Evolutionary conservation across 140 eudicot genomes (phyloP).

Genomic region (Bidens hawaiensis): DNA sequence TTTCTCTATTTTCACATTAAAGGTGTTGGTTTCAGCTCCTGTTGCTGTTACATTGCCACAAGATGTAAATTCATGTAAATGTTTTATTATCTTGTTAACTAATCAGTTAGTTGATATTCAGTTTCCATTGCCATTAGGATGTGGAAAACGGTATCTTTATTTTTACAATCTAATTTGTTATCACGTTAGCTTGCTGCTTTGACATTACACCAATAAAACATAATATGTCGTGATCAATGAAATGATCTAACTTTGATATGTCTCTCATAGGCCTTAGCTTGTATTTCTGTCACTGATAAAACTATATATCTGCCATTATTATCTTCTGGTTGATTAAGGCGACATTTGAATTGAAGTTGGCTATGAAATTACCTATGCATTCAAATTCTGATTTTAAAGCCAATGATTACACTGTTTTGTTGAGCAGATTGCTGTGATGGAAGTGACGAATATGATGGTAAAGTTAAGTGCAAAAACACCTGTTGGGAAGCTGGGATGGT

Average conservation of each 20-base stretch:
- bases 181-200: background rate
- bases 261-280: background rate
- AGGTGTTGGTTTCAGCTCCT: constrained; percentile 5
- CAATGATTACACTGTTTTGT: background rate
- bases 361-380: background rate
- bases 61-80: constrained; percentile 2
- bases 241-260: background rate
- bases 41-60: constrained; percentile 5
- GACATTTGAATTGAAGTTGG: background rate
- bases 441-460: constrained; percentile 95
- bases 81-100: background rate
- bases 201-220: background rate
- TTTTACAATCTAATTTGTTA: background rate
- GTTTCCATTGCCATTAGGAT: background rate
- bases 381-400: background rate
- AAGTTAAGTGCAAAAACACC: constrained; percentile 68
- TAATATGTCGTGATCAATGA: background rate
- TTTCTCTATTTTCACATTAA: background rate
- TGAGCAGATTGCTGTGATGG: constrained; percentile 97
- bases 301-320: background rate
- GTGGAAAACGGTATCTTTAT: background rate
- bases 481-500: constrained; percentile 91
- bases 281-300: background rate
- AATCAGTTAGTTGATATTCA: background rate
- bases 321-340: background rate